Base-by-base conservation (phyloP, 371 early-diverging fungal species). In the Mucor indicus region DNA sequence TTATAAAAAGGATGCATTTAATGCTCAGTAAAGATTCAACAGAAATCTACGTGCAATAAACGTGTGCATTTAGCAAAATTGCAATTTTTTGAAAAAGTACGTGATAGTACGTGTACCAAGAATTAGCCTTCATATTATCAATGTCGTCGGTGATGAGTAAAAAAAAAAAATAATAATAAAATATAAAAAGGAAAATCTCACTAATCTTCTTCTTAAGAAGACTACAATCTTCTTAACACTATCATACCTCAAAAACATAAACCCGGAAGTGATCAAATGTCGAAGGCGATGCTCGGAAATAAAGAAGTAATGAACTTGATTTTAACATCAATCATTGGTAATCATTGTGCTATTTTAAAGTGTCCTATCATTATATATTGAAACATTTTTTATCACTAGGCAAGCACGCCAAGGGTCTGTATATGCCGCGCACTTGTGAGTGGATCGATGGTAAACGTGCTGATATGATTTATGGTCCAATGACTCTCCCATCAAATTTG, bases 401-500 rank as follows among this genome's bases (percentile, higher is more conserved):
- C 16, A 20, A 30, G 2, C 10, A 24, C 13, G 38, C 38, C 17
- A 38, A 15, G n/a, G 36, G 9, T 23, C 24, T 12, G 21, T 49
- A 50, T 20, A n/a, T 50, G 16, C 17, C 16, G 4, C n/a, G 42
- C 17, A 16, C 46, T 2, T 45, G 33, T 36, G 46, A 50, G 31
- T 50, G 41, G n/a, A 38, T 41, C 21, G 40, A 41, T 20, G 74
- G 76, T 11, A 23, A 21, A n/a, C 44, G 45, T 36, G 45, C 55
- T 15, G 50, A 37, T n/a, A 39, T 55, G 13, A 36, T 55, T 27
- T 44, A 55, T 13, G 21, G n/a, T 12, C 60, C 64, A 29, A 61
- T 49, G 6, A 41, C 40, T 7, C 5, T 23, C 20, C 22, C 23
- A 41, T 19, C 41, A 41, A 15, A 41, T 23, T 30, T 32, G 17